Conservation (phyloP, 306 rosid species). For the Fragaria nilgerrensis region DNA sequence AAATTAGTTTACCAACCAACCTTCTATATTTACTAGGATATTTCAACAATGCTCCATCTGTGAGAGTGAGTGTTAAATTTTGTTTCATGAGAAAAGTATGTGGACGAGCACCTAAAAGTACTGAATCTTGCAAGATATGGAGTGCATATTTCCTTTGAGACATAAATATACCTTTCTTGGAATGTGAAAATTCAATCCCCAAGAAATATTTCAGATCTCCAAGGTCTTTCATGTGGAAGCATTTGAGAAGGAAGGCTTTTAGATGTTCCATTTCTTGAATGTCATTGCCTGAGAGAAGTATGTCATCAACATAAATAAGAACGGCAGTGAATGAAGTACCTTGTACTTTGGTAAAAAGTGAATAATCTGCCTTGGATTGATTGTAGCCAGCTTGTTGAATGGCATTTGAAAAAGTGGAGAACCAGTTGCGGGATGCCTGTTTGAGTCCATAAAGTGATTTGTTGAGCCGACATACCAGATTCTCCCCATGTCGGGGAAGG, state of each 20-base stretch:
- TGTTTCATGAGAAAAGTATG: background rate
- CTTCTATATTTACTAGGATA: conserved; percentile 6
- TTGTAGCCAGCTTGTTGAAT: background rate
- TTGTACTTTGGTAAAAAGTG: background rate
- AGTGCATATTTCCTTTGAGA: background rate
- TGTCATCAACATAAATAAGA: background rate
- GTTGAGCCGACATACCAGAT: background rate
- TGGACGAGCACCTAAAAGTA: background rate
- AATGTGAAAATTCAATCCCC: conserved; percentile 3
- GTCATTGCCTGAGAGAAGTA: background rate
- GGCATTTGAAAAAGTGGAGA: background rate
- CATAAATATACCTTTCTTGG: conserved; percentile 11
- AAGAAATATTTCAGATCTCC: conserved; percentile 4
- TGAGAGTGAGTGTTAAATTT: conserved; percentile 2
- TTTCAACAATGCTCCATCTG: conserved; percentile 11
- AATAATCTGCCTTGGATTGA: conserved; percentile 1
- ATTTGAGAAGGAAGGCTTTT: background rate
- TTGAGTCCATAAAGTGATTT: background rate
- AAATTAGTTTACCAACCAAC: background rate
- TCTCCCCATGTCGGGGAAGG: background rate
- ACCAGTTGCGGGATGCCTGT: background rate
- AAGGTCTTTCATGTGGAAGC: background rate
- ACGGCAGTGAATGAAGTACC: background rate
- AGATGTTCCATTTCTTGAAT: background rate
- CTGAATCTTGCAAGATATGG: background rate